A percentile compares a stretch with the other conserved stretches of the same genome.
These are phyloP conservation scores for Ophiocordyceps polyrhachis-furcata DNA, from an alignment of 2,329 filamentous ascomycete species.

Conservation along the genomic window DNA sequence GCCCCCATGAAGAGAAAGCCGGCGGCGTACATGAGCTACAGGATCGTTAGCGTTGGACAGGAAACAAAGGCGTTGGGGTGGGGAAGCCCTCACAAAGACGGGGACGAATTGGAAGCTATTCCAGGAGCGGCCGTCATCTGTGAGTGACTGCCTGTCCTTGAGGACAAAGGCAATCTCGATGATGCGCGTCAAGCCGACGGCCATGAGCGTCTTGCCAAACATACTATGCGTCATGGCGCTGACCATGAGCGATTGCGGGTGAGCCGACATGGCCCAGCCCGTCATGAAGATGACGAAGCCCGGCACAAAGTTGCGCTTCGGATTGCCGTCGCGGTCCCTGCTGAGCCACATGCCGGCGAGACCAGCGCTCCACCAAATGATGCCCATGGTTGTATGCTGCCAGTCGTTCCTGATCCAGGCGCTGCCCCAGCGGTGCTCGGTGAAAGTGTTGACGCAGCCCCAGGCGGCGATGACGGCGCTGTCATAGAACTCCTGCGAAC, in stretches of 20 bases:
- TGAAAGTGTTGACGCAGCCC: slow-evolving; percentile 97
- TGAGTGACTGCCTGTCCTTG: slow-evolving; percentile 46
- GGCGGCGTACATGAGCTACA: slow-evolving; percentile 68
- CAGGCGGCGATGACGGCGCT: slow-evolving; percentile 77
- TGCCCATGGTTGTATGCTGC: slow-evolving; percentile 98
- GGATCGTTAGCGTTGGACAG: slow-evolving; percentile 3
- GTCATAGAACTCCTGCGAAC: slow-evolving; percentile 95
- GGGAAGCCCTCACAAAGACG: slow-evolving; percentile 30
- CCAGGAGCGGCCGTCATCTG: slow-evolving; percentile 47
- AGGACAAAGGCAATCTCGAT: slow-evolving; percentile 85
- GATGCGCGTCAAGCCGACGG: slow-evolving; percentile 62
- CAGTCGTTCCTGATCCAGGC: slow-evolving; percentile 86
- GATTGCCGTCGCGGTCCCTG: slow-evolving; percentile 60
- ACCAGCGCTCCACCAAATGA: slow-evolving; percentile 94
- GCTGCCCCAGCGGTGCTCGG: slow-evolving; percentile 83
- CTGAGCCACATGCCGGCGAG: slow-evolving; percentile 86
- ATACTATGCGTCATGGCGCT: slow-evolving; percentile 76
- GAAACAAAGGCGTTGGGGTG: not conserved
- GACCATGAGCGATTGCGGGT: slow-evolving; percentile 67
- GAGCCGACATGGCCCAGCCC: slow-evolving; percentile 87
- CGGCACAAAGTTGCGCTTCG: slow-evolving; percentile 84
- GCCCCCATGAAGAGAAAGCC: slow-evolving; percentile 97
- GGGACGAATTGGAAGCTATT: slow-evolving; percentile 41
- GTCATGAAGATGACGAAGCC: slow-evolving; percentile 82
- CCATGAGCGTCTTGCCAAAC: slow-evolving; percentile 94